phyloP scores from a whole-genome alignment of 176 grass and related monocot genomes.

The Lolium perenne region DNA sequence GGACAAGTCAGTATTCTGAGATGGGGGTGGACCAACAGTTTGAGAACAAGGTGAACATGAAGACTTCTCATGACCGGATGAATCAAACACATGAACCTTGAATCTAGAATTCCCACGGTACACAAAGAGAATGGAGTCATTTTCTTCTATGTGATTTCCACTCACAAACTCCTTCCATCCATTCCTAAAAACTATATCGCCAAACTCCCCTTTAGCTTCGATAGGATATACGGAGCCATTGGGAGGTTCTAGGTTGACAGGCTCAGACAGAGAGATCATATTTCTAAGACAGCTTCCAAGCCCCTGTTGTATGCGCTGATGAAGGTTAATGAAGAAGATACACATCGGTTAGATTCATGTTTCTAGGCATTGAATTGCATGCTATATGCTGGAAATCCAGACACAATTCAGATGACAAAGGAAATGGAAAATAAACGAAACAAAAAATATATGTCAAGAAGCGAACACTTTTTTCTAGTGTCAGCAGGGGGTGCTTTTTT shows the following conservation, averaged over 20 bases:
- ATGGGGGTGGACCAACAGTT: not conserved
- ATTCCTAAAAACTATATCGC: slow-evolving; percentile 10
- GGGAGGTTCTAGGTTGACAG: slow-evolving; percentile 29
- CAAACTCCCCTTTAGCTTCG: not conserved
- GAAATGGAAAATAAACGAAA: not conserved
- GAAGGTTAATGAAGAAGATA: not conserved
- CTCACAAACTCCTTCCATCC: slow-evolving; percentile 46
- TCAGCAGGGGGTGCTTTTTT: too few species aligned
- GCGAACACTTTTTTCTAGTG: too few species aligned
- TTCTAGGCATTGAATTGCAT: not conserved
- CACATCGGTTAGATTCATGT: not conserved
- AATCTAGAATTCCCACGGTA: slow-evolving; percentile 33
- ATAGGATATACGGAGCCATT: slow-evolving; percentile 32
- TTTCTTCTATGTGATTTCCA: slow-evolving; percentile 24
- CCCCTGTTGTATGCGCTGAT: not conserved
- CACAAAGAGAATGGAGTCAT: slow-evolving; percentile 38
- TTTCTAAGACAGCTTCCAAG: not conserved
- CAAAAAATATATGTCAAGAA: too few species aligned
- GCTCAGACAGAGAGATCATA: not conserved
- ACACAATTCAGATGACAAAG: not conserved
- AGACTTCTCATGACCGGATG: not conserved
- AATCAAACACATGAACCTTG: slow-evolving; percentile 30
- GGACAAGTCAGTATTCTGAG: not conserved
- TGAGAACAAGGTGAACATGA: not conserved
- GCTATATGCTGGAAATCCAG: not conserved